These are phyloP conservation scores for Mrakia blollopis DNA, from an alignment of 768 basidiomycete species.

Conservation along the genomic window DNA sequence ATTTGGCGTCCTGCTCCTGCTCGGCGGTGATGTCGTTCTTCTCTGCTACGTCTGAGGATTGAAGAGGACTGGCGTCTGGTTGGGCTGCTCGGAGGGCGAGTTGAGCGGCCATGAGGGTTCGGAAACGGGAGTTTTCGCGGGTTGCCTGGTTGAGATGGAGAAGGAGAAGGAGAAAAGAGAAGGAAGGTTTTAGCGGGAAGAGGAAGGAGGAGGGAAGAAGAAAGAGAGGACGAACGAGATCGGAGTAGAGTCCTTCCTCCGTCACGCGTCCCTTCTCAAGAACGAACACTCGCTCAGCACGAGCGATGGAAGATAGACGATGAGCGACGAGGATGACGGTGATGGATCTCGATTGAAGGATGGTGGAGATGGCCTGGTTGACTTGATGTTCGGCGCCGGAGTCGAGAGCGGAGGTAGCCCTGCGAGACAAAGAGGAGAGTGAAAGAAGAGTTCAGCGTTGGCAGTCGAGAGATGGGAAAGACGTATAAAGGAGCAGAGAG, in stretches of 20 bases:
- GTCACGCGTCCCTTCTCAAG: conserved; percentile 27
- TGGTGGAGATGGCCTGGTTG: conserved; percentile 32
- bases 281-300: conserved; percentile 30
- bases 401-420: conserved; percentile 26
- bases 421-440: conserved; percentile 1
- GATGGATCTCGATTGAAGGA: conserved; percentile 18
- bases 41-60: not conserved
- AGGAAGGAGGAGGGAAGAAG: not conserved
- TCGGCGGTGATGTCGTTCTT: not conserved
- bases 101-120: conserved; percentile 83
- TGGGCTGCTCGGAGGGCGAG: conserved; percentile 45
- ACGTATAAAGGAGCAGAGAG: not conserved
- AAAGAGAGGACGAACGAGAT: conserved; percentile 20
- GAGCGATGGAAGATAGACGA: conserved; percentile 28
- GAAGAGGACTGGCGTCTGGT: not conserved
- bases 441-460: conserved; percentile 39
- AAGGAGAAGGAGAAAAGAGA: conserved; percentile 20
- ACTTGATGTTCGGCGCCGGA: conserved; percentile 25
- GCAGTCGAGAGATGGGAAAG: not conserved
- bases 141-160: conserved; percentile 56
- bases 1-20: not conserved
- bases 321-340: conserved; percentile 33
- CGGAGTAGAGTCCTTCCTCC: conserved; percentile 28
- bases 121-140: conserved; percentile 69
- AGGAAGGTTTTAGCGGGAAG: conserved; percentile 5